A percentile compares a stretch with the other conserved stretches of the same genome.
phyloP scores from a whole-genome alignment of 2,329 filamentous ascomycete species.

The Clarireedia homoeocarpa region DNA sequence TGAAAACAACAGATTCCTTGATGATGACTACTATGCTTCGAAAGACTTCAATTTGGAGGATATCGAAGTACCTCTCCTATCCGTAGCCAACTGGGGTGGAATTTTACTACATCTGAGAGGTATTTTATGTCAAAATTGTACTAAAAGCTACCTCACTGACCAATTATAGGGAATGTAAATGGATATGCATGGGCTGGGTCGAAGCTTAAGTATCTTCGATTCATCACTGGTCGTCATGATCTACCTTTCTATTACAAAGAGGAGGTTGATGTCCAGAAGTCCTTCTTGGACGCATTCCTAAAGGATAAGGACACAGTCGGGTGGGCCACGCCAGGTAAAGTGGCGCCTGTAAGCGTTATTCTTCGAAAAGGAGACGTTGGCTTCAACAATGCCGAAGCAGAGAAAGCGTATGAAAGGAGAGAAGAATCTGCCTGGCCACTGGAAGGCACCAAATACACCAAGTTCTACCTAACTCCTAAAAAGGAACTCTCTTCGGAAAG shows the following conservation, averaged over 20 bases:
- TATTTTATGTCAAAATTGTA: neutral
- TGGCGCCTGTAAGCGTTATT: slow-evolving; percentile 52
- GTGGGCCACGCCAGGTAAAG: slow-evolving; percentile 50
- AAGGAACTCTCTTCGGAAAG: slow-evolving; percentile 7
- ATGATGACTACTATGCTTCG: slow-evolving; percentile 15
- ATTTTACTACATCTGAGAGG: slow-evolving; percentile 59
- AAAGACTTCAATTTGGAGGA: slow-evolving; percentile 53
- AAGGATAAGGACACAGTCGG: slow-evolving; percentile 56
- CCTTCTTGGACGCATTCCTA: slow-evolving; percentile 64
- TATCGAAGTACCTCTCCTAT: slow-evolving; percentile 59
- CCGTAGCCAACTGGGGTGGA: slow-evolving; percentile 64
- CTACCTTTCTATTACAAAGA: slow-evolving; percentile 65
- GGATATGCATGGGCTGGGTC: slow-evolving; percentile 58
- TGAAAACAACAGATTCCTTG: slow-evolving; percentile 43
- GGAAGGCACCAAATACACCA: slow-evolving; percentile 54
- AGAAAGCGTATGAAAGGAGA: slow-evolving; percentile 47
- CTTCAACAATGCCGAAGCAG: slow-evolving; percentile 54
- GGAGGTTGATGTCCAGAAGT: slow-evolving; percentile 58
- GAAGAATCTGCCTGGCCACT: slow-evolving; percentile 60
- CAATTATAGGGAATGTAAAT: slow-evolving; percentile 46
- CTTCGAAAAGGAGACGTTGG: slow-evolving; percentile 60
- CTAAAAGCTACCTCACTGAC: neutral
- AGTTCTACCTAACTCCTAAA: slow-evolving; percentile 41
- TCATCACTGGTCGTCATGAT: slow-evolving; percentile 64
- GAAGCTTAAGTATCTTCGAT: slow-evolving; percentile 58